Evolutionary conservation across 768 basidiomycete genomes (phyloP).

Genomic region (Podaxis carcinomalis): DNA sequence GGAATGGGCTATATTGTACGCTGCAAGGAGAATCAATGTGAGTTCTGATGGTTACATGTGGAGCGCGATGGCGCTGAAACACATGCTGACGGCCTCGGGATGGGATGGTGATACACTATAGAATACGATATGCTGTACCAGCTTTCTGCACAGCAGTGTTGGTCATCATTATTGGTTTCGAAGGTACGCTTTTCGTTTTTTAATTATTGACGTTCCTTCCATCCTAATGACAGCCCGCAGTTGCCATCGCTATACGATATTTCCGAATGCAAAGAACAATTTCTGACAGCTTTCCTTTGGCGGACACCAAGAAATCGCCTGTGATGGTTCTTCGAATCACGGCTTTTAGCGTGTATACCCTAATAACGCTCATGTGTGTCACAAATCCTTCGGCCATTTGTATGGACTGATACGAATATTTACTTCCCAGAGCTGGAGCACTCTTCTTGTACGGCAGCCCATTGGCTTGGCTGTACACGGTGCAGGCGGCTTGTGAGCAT

Average conservation of each 20-base stretch:
- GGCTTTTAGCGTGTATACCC: constrained; percentile 41
- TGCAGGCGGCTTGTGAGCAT: constrained; percentile 45
- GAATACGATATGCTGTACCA: constrained; percentile 32
- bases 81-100: neutral
- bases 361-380: constrained; percentile 39
- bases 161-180: constrained; percentile 36
- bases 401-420: neutral
- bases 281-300: constrained; percentile 36
- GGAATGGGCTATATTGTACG: constrained; percentile 52
- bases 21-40: constrained; percentile 28
- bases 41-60: constrained; percentile 15
- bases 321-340: constrained; percentile 34
- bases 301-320: constrained; percentile 28
- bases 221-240: constrained; percentile 21
- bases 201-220: neutral
- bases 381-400: neutral
- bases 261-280: constrained; percentile 35
- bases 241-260: constrained; percentile 38
- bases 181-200: constrained; percentile 28
- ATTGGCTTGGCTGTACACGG: constrained; percentile 36
- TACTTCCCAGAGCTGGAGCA: constrained; percentile 28
- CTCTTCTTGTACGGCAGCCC: constrained; percentile 28
- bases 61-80: neutral
- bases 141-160: constrained; percentile 40
- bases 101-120: constrained; percentile 7